Base-by-base conservation (phyloP, 768 basidiomycete genomes). In the Psilocybe azurescens region DNA sequence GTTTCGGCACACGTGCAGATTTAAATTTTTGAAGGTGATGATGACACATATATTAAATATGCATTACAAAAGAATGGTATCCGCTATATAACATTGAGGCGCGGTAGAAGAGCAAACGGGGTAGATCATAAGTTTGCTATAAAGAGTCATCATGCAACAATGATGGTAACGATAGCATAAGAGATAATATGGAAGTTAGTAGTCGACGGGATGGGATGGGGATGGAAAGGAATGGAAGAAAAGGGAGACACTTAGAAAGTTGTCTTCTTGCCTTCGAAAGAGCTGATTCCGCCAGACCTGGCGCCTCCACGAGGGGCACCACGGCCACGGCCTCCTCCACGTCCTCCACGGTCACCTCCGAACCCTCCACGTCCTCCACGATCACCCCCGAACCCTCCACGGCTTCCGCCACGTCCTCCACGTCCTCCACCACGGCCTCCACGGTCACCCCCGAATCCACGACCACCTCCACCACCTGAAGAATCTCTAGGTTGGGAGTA, bases 401-500 rank as follows among this genome's bases (percentile, higher is more conserved):
- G 74, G n/a, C 79, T 69, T 48, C 81, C 77, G 61, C 78, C 75
- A 48, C 82, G 81, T 16, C 85, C 79, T 16, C 85, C 79, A 3
- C 81, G 81, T 11, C 85, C 86, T 56, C 85, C 87, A n/a, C 79
- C 70, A 36, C 80, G 76, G 18, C 82, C 77, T 20, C 83, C 77
- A 53, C 78, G 67, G 3, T 81, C 75, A n/a, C 81, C 77, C 8
- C 83, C 76, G 32, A 80, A 77, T 53, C 81, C 73, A 48, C 79
- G 74, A 20, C 79, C 70, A 50, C 81, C 77, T 60, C 78, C 75
- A 49, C 85, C 86, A 58, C 85, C 87, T 51, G 79, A 78, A 38
- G 75, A 74, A 68, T 93, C 91, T 69, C 93, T 80, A 10, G 94
- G 94, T 70, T 91, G 90, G 24, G 93, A 91, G 78, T 84, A 95